phyloP scores from a whole-genome alignment of 75 land plant genomes.

The Sequoiadendron giganteum region DNA sequence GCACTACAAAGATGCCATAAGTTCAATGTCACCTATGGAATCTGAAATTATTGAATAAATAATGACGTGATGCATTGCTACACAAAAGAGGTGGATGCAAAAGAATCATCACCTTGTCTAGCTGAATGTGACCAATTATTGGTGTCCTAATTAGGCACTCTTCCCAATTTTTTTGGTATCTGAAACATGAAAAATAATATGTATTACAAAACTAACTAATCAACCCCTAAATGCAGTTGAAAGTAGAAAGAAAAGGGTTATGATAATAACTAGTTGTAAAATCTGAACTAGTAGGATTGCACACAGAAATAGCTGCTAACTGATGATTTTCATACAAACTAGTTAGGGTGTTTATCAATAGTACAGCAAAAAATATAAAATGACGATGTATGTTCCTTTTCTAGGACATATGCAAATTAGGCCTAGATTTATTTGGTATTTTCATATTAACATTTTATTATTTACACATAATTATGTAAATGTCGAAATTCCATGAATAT shows the following conservation, averaged over 20 bases:
- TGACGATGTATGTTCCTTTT: not conserved
- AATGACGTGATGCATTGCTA: not conserved
- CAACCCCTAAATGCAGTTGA: not conserved
- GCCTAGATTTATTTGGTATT: no score
- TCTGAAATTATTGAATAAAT: not conserved
- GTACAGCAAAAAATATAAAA: not conserved
- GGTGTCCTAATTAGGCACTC: not conserved
- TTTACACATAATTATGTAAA: no score
- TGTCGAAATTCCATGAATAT: no score
- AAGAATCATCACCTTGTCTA: constrained; percentile 7
- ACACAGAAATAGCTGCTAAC: not conserved
- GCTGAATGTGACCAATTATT: constrained; percentile 3
- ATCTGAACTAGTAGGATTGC: not conserved
- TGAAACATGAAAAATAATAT: constrained; percentile 3
- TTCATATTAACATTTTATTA: no score
- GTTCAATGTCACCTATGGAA: not conserved
- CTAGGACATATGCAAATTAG: not conserved
- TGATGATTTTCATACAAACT: not conserved
- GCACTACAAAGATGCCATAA: not conserved
- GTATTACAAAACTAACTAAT: not conserved
- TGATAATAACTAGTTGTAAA: not conserved
- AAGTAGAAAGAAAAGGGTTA: not conserved
- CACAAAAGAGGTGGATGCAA: not conserved
- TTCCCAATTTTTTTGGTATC: constrained; percentile 5
- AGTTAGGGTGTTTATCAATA: not conserved